Conservation (phyloP, 1,284 basidiomycete genomes). For the Cutaneotrichosporon sp. region DNA sequence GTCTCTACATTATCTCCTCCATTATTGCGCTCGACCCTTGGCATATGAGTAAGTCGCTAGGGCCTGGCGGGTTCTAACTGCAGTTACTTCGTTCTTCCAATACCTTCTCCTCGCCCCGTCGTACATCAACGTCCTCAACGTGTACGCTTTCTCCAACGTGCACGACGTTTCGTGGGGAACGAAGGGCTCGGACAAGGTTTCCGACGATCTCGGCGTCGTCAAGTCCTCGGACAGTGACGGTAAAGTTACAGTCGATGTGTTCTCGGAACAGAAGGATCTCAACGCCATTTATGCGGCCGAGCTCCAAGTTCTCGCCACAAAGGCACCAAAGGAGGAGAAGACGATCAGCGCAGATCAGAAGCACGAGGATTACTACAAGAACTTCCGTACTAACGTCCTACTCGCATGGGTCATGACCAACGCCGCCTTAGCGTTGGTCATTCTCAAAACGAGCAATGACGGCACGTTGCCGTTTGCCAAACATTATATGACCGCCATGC, state of each 20-base stretch:
- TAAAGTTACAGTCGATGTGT: constrained; percentile 74
- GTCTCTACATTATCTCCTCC: constrained; percentile 72
- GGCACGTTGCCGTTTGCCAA: constrained; percentile 35
- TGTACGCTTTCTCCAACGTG: constrained; percentile 71
- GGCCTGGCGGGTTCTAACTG: not conserved
- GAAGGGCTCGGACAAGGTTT: constrained; percentile 80
- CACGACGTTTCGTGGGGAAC: constrained; percentile 72
- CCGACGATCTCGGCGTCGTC: constrained; percentile 77
- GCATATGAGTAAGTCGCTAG: constrained; percentile 31
- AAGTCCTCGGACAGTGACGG: constrained; percentile 50
- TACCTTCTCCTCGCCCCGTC: constrained; percentile 72
- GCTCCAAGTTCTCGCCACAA: constrained; percentile 64
- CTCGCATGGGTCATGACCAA: constrained; percentile 71
- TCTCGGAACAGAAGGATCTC: constrained; percentile 77
- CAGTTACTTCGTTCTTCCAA: constrained; percentile 55
- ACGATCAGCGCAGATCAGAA: constrained; percentile 54
- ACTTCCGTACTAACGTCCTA: constrained; percentile 72
- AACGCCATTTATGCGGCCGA: constrained; percentile 81
- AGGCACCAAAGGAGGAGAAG: constrained; percentile 63
- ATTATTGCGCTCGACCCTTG: constrained; percentile 62
- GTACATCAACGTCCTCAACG: constrained; percentile 82
- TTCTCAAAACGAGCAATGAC: constrained; percentile 40
- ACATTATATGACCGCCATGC: constrained; percentile 46
- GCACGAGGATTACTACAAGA: constrained; percentile 82
- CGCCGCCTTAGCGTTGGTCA: constrained; percentile 66